A percentile compares a stretch with the other conserved stretches of the same genome.
Evolutionary conservation across 2,329 filamentous ascomycete genomes (phyloP).

Genomic region (Verticillium tricorpus): DNA sequence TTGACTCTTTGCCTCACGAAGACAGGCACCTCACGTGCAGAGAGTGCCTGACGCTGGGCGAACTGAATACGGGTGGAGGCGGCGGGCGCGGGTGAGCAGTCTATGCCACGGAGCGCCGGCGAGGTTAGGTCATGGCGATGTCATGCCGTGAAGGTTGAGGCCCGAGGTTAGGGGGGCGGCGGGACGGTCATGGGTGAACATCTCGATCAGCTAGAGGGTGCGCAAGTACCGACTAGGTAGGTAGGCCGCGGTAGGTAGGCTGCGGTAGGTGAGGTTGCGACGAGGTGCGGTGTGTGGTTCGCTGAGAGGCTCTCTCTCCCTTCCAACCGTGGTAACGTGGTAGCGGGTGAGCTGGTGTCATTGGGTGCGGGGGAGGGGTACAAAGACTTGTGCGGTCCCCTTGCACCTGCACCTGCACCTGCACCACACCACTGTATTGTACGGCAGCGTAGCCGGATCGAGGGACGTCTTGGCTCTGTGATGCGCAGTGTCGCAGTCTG

Average conservation of each 20-base stretch:
- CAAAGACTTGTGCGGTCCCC: neutral
- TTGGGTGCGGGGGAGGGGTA: neutral
- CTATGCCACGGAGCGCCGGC: neutral
- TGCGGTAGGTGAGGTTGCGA: neutral
- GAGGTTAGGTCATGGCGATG: neutral
- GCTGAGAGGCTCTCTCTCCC: neutral
- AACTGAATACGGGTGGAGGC: neutral
- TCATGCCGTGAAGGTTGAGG: neutral
- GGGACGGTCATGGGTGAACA: neutral
- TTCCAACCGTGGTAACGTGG: neutral
- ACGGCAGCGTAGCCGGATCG: neutral
- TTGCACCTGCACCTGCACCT: neutral
- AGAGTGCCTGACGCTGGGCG: neutral
- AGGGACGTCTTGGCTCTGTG: neutral
- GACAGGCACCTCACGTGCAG: no score
- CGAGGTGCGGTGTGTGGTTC: neutral
- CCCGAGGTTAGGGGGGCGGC: neutral
- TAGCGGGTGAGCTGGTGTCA: neutral
- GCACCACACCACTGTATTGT: neutral
- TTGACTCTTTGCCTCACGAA: no score
- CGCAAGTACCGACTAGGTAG: neutral
- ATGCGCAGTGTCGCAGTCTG: neutral
- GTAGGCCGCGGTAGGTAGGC: neutral
- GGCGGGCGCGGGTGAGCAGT: neutral
- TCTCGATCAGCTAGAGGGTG: neutral